These are phyloP conservation scores for Tulasnella sp. DNA, from an alignment of 768 basidiomycete genomes.

Conservation along the genomic window DNA sequence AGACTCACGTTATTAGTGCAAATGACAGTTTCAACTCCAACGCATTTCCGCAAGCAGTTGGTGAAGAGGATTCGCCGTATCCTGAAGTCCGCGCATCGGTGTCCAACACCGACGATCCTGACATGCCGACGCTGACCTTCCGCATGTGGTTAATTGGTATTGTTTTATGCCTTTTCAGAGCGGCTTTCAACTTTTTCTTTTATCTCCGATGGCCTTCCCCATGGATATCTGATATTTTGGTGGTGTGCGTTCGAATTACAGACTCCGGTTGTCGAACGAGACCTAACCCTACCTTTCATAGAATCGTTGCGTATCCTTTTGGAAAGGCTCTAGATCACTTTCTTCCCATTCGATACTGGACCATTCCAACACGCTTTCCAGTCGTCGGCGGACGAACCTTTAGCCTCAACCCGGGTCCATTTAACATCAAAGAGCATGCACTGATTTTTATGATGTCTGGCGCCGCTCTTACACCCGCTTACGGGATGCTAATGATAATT, in stretches of 20 bases:
- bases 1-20: not conserved
- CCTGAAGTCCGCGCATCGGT: constrained; percentile 74
- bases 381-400: constrained; percentile 55
- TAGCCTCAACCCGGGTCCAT: constrained; percentile 90
- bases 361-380: constrained; percentile 47
- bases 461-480: constrained; percentile 40
- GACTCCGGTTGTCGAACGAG: not conserved
- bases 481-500: constrained; percentile 84
- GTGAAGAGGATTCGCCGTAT: not conserved
- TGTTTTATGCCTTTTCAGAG: constrained; percentile 23
- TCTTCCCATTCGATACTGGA: constrained; percentile 70
- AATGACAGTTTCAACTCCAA: not conserved
- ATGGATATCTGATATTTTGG: constrained; percentile 49
- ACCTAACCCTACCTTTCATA: constrained; percentile 21
- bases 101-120: constrained; percentile 97
- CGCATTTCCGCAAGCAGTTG: constrained; percentile 31
- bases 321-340: constrained; percentile 82
- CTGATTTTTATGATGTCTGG: constrained; percentile 92
- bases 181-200: constrained; percentile 87
- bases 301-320: constrained; percentile 78
- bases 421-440: constrained; percentile 96
- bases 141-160: constrained; percentile 77
- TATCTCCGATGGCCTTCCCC: constrained; percentile 90
- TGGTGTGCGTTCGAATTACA: not conserved
- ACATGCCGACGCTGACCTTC: constrained; percentile 91